Evolutionary conservation across 345 rosid species (phyloP).

Genomic region (Cardiospermum halicacabum): DNA sequence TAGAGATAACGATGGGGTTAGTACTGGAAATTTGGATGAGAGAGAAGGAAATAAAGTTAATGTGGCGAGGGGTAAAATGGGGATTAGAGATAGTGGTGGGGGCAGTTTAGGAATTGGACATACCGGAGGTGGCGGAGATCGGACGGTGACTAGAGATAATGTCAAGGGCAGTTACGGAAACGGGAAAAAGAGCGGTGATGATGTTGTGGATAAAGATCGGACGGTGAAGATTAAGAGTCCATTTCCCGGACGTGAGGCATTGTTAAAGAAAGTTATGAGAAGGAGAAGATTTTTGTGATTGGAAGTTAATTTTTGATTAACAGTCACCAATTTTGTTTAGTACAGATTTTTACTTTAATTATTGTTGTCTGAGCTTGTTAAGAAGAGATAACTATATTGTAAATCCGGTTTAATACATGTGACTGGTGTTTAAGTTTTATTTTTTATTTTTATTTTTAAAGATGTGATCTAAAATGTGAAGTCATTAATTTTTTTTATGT

Average conservation of each 20-base stretch:
- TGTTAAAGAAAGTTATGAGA: constrained; percentile 42
- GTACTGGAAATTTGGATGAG: neutral
- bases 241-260: constrained; percentile 66
- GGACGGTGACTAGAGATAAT: constrained; percentile 12
- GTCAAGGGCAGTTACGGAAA: constrained; percentile 30
- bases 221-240: constrained; percentile 32
- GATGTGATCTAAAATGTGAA: too few species aligned
- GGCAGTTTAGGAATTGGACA: constrained; percentile 27
- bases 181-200: neutral
- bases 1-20: constrained; percentile 12
- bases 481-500: too few species aligned
- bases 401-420: too few species aligned
- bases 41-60: neutral
- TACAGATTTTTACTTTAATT: too few species aligned
- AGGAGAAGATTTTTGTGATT: constrained; percentile 15
- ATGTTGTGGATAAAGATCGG: constrained; percentile 12
- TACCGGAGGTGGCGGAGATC: constrained; percentile 11
- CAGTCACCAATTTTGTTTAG: neutral
- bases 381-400: too few species aligned
- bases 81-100: constrained; percentile 14
- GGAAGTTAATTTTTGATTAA: neutral
- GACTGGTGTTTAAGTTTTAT: too few species aligned
- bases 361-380: too few species aligned
- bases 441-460: too few species aligned
- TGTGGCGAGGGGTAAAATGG: constrained; percentile 23